Base-by-base conservation (phyloP, 1,284 basidiomycete genomes). In the Cystobasidium pallidum region DNA sequence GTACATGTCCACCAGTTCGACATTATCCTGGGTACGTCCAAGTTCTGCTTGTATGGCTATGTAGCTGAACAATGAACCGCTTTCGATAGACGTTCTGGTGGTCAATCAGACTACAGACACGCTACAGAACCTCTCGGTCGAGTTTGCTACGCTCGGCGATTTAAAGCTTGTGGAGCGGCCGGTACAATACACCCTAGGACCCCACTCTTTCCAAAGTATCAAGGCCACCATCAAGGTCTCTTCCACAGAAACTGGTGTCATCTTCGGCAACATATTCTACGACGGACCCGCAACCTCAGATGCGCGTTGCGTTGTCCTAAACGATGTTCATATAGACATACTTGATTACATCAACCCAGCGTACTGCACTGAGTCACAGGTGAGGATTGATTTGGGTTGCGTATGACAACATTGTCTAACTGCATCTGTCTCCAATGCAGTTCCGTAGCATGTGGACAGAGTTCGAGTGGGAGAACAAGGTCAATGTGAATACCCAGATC, bases 281-380 rank as follows among this genome's bases (percentile, higher is more conserved):
- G 77, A 79, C 75, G 91, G 91, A n/a, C 88, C 88, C 3, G 91
- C 89, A 58, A 88, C 94, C 77, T 85, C 88, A 0, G 75, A 88
- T 88, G 61, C 92, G 88, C 81, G 85, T 79, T 81, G 93, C 92
- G 82, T 83, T 30, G 94, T 99, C 61, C 82, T 98, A 78, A 97
- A 94, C 81, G 95, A 98, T 82, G 94, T 98, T 73, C 94, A 98
- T 82, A 92, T 98, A 76, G 96, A 99, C 82, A 98, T 99, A 77
- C 95, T 99, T 91, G 95, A 98, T 82, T 99, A 98, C 82, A 99
- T 99, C 84, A 93, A 96, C 81, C 94, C 95, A 0, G 92, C 94
- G 3, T 91, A 91, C 79, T 96, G 94, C 82, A 96, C 90, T 73
- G 95, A 99, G 81, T 88, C 91, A 36, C 91, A 95, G 86, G 92